Conservation (phyloP, 2,329 filamentous ascomycete species). For the Arthrobotrys pseudoclavata region DNA sequence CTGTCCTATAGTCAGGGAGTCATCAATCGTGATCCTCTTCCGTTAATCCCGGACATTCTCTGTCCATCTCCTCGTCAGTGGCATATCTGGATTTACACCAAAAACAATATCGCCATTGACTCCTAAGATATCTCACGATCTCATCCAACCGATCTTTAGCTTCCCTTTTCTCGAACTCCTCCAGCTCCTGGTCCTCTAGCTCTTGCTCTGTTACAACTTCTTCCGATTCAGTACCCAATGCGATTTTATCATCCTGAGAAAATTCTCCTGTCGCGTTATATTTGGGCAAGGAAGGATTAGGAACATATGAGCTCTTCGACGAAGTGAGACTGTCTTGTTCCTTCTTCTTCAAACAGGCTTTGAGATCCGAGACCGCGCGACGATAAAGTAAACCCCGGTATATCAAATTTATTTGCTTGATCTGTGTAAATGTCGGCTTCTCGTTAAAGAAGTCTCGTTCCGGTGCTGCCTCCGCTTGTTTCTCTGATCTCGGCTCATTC, state of each 20-base stretch:
- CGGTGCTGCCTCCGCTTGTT: slow-evolving; percentile 65
- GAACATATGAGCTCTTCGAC: slow-evolving; percentile 65
- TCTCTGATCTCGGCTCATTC: slow-evolving; percentile 61
- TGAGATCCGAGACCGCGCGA: slow-evolving; percentile 78
- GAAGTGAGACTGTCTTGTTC: slow-evolving; percentile 73
- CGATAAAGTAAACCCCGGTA: slow-evolving; percentile 81
- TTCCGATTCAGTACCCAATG: slow-evolving; percentile 72
- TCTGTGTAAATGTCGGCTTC: slow-evolving; percentile 65
- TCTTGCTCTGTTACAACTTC: slow-evolving; percentile 73
- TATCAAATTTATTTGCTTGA: slow-evolving; percentile 80
- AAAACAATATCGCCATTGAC: slow-evolving; percentile 86
- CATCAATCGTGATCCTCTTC: slow-evolving; percentile 73
- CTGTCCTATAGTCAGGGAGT: neutral
- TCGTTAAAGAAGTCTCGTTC: slow-evolving; percentile 41
- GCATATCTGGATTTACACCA: slow-evolving; percentile 93
- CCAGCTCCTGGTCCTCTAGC: slow-evolving; percentile 83
- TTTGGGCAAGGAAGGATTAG: slow-evolving; percentile 70
- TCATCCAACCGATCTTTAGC: slow-evolving; percentile 76
- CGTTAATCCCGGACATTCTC: slow-evolving; percentile 88
- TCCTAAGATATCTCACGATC: slow-evolving; percentile 78
- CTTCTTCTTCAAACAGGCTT: slow-evolving; percentile 75
- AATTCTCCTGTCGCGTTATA: slow-evolving; percentile 76
- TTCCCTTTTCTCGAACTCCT: slow-evolving; percentile 80
- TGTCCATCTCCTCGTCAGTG: slow-evolving; percentile 76
- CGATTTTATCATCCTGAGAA: slow-evolving; percentile 79